A percentile compares a stretch with the other conserved stretches of the same genome.
These are phyloP conservation scores for Triticum monococcum DNA, from an alignment of 176 grass and related monocot species.

Conservation along the genomic window DNA sequence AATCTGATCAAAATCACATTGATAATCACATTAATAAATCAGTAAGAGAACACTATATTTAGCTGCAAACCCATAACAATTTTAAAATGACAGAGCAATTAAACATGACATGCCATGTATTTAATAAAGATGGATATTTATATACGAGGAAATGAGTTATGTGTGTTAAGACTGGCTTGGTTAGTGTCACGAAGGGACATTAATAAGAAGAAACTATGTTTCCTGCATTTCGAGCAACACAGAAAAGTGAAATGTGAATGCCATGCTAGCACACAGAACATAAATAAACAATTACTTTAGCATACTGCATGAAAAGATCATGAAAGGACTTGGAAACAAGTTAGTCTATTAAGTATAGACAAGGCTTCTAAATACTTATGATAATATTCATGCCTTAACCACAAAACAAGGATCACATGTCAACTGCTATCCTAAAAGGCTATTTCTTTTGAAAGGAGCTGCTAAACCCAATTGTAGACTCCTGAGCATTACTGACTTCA, in stretches of 20 bases:
- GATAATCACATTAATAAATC: not conserved
- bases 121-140: not conserved
- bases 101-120: not conserved
- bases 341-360: conserved; percentile 15
- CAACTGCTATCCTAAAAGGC: not conserved
- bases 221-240: not conserved
- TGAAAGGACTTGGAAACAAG: not conserved
- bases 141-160: not conserved
- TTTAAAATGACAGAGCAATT: not conserved
- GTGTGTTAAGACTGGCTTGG: not conserved
- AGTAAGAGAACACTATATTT: conserved; percentile 2
- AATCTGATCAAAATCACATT: conserved; percentile 44
- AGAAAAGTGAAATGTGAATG: not conserved
- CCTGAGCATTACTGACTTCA: not conserved
- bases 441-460: not conserved
- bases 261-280: conserved; percentile 9
- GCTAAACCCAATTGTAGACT: not conserved
- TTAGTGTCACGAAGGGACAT: conserved; percentile 8
- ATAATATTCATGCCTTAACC: conserved; percentile 16
- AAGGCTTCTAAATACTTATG: conserved; percentile 16
- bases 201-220: conserved; percentile 14
- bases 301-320: conserved; percentile 8
- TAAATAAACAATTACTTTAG: not conserved
- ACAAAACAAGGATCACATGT: conserved; percentile 6
- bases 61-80: not conserved